Percentiles rank a stretch among this genome's conserved stretches.
Conservation (phyloP, 1,284 basidiomycete genomes). For the Puccinia hordei region DNA sequence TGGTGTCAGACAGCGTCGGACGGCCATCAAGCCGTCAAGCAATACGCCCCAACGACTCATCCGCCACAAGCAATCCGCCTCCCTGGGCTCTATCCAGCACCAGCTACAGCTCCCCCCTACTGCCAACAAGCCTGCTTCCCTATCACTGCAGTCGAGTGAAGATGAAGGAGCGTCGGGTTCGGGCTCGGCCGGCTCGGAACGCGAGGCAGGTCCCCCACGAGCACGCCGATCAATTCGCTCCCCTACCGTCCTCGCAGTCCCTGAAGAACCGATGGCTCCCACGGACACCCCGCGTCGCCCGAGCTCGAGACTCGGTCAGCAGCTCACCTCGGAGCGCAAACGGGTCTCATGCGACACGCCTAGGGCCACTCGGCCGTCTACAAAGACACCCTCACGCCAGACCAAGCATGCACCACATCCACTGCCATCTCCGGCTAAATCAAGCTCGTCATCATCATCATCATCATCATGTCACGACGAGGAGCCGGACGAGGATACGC, state of each 20-base stretch:
- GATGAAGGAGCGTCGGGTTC: background rate
- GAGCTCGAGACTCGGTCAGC: background rate
- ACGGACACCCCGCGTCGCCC: background rate
- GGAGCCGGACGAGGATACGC: background rate
- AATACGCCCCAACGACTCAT: slow-evolving; percentile 44
- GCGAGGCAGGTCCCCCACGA: background rate
- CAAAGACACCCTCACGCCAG: background rate
- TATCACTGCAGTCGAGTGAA: background rate
- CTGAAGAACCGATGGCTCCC: too few relatives aligned
- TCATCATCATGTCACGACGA: background rate
- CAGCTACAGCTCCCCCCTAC: background rate
- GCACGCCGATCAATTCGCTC: too few relatives aligned
- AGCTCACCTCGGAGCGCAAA: background rate
- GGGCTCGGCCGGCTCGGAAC: too few relatives aligned
- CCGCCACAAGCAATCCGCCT: slow-evolving; percentile 47
- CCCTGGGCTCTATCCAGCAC: slow-evolving; percentile 37
- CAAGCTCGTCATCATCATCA: background rate
- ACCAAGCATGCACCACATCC: background rate
- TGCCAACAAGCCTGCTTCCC: background rate
- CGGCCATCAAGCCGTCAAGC: background rate
- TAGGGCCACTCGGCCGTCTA: background rate
- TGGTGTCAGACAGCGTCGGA: background rate
- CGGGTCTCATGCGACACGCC: background rate
- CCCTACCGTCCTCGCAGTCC: too few relatives aligned
- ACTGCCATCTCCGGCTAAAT: background rate